Conservation (phyloP, 1,284 basidiomycete species). For the Jaminaea rosea region DNA sequence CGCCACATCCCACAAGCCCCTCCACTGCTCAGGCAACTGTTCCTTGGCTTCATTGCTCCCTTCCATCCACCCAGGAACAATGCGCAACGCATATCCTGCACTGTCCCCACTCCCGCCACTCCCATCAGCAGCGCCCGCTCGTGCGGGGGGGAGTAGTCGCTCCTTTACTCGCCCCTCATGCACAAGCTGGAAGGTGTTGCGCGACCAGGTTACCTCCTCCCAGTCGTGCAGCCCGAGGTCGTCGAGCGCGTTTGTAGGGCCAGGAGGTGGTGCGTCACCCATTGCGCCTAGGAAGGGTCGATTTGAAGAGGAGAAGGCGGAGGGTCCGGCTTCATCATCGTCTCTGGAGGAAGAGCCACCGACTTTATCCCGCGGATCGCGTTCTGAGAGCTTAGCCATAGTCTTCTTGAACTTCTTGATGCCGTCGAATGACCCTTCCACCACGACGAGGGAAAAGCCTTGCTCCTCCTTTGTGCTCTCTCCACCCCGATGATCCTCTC, state of each 20-base stretch:
- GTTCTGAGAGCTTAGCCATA: too few relatives aligned
- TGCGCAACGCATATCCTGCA: slow-evolving; percentile 66
- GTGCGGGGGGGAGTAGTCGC: slow-evolving; percentile 49
- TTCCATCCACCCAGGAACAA: slow-evolving; percentile 30
- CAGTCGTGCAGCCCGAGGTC: slow-evolving; percentile 31
- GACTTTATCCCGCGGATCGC: too few relatives aligned
- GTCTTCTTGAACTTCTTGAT: slow-evolving; percentile 80
- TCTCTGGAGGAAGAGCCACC: too few relatives aligned
- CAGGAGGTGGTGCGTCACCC: not conserved
- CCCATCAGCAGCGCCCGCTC: too few relatives aligned
- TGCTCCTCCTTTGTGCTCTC: slow-evolving; percentile 82
- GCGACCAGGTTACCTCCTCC: slow-evolving; percentile 60
- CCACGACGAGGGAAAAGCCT: slow-evolving; percentile 78
- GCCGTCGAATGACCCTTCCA: slow-evolving; percentile 80
- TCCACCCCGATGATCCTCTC: not conserved
- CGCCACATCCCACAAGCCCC: slow-evolving; percentile 86
- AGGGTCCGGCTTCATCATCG: too few relatives aligned
- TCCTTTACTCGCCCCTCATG: slow-evolving; percentile 88
- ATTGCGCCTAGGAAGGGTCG: slow-evolving; percentile 48
- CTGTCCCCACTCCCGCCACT: too few relatives aligned
- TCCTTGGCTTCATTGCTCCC: slow-evolving; percentile 72
- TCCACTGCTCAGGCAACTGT: slow-evolving; percentile 67
- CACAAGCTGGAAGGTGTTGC: slow-evolving; percentile 80
- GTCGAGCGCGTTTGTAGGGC: not conserved
- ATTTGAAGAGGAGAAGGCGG: too few relatives aligned